Evolutionary conservation across 192 early-diverging fungal species (phyloP).

Genomic region (Backusella luteola): DNA sequence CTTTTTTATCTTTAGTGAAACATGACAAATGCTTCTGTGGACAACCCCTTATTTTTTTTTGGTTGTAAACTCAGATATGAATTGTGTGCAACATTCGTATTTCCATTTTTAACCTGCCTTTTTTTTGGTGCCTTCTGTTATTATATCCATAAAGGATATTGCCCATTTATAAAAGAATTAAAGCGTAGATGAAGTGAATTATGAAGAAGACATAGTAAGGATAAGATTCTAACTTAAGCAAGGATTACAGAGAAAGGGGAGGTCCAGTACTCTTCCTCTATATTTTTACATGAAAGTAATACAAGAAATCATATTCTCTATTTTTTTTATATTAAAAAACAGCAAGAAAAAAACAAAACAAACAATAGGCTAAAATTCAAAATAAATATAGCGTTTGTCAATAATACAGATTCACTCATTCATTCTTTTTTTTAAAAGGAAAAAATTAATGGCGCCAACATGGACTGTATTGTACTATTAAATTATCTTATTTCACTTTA

Average conservation of each 20-base stretch:
- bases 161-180: background rate
- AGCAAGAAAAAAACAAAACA: background rate
- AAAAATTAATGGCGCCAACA: background rate
- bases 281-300: background rate
- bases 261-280: background rate
- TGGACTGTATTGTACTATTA: background rate
- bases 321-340: background rate
- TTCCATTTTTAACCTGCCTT: no score
- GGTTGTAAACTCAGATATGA: background rate
- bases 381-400: background rate
- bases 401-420: background rate
- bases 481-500: no score
- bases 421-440: background rate
- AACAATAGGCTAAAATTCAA: background rate
- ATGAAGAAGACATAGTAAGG: background rate
- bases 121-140: background rate
- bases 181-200: background rate
- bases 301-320: background rate
- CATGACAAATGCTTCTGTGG: no score
- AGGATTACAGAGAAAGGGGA: background rate
- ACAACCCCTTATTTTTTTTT: background rate
- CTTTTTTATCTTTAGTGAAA: no score
- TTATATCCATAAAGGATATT: background rate
- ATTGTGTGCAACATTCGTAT: background rate
- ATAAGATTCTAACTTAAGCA: background rate